A percentile compares a stretch with the other conserved stretches of the same genome.
These are phyloP conservation scores for Candida freyschussii DNA, from an alignment of 1,139 yeast species.

Conservation along the genomic window DNA sequence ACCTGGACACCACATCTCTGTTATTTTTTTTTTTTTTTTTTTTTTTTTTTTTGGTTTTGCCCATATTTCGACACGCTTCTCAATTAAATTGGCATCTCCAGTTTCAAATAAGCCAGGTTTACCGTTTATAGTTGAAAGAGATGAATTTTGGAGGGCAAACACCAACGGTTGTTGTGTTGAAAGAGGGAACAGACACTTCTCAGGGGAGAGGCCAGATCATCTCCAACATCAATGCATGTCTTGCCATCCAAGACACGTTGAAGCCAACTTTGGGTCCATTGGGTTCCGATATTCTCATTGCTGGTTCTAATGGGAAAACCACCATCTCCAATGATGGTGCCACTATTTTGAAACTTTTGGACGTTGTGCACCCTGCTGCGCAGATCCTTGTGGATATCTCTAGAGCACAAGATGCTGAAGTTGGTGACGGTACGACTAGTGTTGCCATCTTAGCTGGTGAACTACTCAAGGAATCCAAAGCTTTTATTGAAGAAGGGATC, in stretches of 20 bases:
- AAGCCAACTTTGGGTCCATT: constrained; percentile 95
- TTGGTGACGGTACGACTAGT: constrained; percentile 98
- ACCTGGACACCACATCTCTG: too few relatives aligned
- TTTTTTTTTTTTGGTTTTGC: too few relatives aligned
- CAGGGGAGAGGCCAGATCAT: constrained; percentile 96
- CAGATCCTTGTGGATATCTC: constrained; percentile 92
- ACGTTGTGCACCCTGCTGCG: constrained; percentile 98
- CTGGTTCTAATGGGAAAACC: constrained; percentile 75
- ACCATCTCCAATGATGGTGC: constrained; percentile 99
- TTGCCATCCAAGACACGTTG: constrained; percentile 93
- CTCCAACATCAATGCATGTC: constrained; percentile 92
- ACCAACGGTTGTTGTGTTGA: constrained; percentile 94
- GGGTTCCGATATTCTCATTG: constrained; percentile 92
- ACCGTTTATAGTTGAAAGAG: too few relatives aligned
- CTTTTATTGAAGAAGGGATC: constrained; percentile 92
- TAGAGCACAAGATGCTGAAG: constrained; percentile 97
- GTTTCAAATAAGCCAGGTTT: too few relatives aligned
- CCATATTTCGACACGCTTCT: too few relatives aligned
- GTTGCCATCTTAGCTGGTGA: constrained; percentile 95
- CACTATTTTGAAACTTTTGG: constrained; percentile 83
- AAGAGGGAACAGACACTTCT: constrained; percentile 95
- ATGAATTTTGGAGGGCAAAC: constrained; percentile 92
- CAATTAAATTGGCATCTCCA: too few relatives aligned
- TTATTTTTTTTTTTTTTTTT: too few relatives aligned
- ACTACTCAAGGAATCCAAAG: constrained; percentile 81